phyloP scores from a whole-genome alignment of 768 basidiomycete genomes.

The Leccinum truebloodii region DNA sequence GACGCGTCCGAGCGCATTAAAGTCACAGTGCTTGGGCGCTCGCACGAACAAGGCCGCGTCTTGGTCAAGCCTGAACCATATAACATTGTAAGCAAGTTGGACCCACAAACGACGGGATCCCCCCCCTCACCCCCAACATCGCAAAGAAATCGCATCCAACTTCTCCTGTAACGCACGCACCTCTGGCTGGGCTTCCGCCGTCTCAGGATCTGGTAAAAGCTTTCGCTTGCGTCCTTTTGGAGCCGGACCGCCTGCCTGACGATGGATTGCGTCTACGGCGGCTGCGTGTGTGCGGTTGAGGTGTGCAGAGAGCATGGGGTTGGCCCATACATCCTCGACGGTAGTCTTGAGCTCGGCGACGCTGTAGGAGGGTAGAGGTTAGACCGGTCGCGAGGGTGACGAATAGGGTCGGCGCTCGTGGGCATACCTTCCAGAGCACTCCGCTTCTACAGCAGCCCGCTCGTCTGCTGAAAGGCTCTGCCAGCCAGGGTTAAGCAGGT shows the following conservation, averaged over 20 bases:
- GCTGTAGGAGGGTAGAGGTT: conserved; percentile 35
- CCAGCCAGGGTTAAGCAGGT: conserved; percentile 24
- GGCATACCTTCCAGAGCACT: conserved; percentile 43
- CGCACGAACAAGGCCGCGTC: conserved; percentile 65
- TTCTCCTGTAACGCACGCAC: conserved; percentile 48
- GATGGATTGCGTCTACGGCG: conserved; percentile 39
- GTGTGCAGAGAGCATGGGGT: conserved; percentile 59
- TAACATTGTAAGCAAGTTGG: too few species aligned
- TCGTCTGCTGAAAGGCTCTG: conserved; percentile 26
- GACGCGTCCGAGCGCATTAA: conserved; percentile 49
- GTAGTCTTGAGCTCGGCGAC: conserved; percentile 50
- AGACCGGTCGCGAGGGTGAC: neutral
- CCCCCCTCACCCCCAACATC: conserved; percentile 58
- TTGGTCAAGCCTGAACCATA: conserved; percentile 42
- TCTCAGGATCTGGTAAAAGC: conserved; percentile 24
- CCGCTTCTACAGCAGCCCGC: conserved; percentile 35
- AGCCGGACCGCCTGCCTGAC: conserved; percentile 33
- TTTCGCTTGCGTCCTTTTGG: conserved; percentile 38
- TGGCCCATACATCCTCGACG: conserved; percentile 49
- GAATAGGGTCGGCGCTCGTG: neutral
- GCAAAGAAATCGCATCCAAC: conserved; percentile 53
- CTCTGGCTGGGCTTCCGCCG: conserved; percentile 41
- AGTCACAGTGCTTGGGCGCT: conserved; percentile 62
- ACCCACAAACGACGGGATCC: neutral
- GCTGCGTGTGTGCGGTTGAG: conserved; percentile 55